Conservation (phyloP, 805 yeast genomes). For the Monosporozyma aerobia region DNA sequence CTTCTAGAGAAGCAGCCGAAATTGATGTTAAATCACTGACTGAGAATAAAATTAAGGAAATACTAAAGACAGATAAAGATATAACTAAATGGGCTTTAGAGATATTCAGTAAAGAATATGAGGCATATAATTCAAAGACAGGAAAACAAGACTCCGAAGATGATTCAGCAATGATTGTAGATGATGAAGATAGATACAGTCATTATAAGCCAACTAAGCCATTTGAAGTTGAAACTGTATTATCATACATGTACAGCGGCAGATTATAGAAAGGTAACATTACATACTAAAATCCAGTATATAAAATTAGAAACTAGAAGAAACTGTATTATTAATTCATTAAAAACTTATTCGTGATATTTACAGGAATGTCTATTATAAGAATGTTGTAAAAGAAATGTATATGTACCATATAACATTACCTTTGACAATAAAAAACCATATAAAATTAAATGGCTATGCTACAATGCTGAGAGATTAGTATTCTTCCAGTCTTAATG, state of each 20-base stretch:
- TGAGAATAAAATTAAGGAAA: slow-evolving; percentile 19
- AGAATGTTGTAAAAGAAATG: not conserved
- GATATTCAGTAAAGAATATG: slow-evolving; percentile 43
- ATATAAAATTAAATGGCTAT: not conserved
- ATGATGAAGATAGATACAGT: slow-evolving; percentile 57
- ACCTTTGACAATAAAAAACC: not conserved
- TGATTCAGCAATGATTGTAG: not conserved
- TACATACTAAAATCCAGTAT: not conserved
- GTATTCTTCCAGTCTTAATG: not conserved
- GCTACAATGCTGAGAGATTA: not conserved
- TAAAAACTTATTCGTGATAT: not conserved
- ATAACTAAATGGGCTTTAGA: slow-evolving; percentile 61
- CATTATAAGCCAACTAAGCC: slow-evolving; percentile 22
- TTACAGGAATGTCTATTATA: slow-evolving; percentile 3
- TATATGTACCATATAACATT: not conserved
- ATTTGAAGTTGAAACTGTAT: slow-evolving; percentile 32
- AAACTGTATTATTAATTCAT: not conserved
- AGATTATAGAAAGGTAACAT: not conserved
- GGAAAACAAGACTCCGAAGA: not conserved
- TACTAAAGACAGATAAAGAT: slow-evolving; percentile 43
- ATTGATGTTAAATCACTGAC: slow-evolving; percentile 21
- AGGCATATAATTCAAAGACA: slow-evolving; percentile 54
- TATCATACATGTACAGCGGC: slow-evolving; percentile 41
- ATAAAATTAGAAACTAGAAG: not conserved
- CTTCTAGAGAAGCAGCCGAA: slow-evolving; percentile 31